These are phyloP conservation scores for Hypomontagnella submonticulosa DNA, from an alignment of 495 filamentous ascomycete species.

Conservation along the genomic window DNA sequence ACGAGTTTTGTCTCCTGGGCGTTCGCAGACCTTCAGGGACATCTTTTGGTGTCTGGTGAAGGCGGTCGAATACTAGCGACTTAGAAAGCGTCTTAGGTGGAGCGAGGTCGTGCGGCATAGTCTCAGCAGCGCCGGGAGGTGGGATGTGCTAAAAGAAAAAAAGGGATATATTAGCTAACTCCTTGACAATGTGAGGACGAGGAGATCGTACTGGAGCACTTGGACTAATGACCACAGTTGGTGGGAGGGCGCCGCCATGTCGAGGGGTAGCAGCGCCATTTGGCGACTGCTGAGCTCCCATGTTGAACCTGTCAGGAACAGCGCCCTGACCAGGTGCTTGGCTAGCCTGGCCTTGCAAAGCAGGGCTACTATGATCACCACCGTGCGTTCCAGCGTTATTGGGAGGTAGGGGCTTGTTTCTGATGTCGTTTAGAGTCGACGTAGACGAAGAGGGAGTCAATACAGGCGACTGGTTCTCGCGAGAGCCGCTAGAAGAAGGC, in stretches of 20 bases:
- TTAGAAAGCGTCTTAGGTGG: constrained; percentile 90
- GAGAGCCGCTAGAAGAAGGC: constrained; percentile 69
- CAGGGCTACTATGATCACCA: constrained; percentile 55
- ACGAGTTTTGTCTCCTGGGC: constrained; percentile 95
- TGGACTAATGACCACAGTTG: constrained; percentile 95
- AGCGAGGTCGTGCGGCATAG: constrained; percentile 97
- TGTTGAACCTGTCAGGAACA: constrained; percentile 58
- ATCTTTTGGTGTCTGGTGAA: constrained; percentile 94
- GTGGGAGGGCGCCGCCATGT: constrained; percentile 73
- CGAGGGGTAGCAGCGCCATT: constrained; percentile 77
- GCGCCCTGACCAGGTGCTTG: constrained; percentile 42
- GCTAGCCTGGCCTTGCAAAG: constrained; percentile 55
- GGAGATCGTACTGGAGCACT: constrained; percentile 83
- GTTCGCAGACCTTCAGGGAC: constrained; percentile 94
- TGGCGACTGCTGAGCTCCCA: constrained; percentile 54
- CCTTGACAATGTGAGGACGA: constrained; percentile 15
- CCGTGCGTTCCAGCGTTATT: constrained; percentile 70
- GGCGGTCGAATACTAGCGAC: constrained; percentile 87
- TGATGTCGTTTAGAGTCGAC: constrained; percentile 83
- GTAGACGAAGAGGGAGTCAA: constrained; percentile 85
- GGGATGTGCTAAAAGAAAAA: constrained; percentile 79
- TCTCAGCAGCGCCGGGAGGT: constrained; percentile 92
- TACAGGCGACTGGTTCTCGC: constrained; percentile 67
- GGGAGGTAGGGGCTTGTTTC: constrained; percentile 81
- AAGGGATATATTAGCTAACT: constrained; percentile 8